Conservation (phyloP, 2,329 filamentous ascomycete genomes). For the Catunica adiposa region DNA sequence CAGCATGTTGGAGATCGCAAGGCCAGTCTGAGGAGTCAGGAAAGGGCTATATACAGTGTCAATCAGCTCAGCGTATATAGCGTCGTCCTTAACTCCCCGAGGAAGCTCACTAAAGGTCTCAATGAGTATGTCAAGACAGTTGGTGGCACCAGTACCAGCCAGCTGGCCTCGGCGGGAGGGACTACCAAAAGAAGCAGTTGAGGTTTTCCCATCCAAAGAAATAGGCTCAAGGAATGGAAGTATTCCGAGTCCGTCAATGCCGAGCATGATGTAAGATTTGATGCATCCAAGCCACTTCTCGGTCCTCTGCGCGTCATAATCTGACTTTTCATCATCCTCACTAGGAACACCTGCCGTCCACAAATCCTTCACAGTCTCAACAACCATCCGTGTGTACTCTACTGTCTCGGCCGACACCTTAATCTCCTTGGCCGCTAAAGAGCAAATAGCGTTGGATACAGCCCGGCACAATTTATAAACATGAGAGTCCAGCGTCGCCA, state of each 20-base stretch:
- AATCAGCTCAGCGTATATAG: conserved; percentile 30
- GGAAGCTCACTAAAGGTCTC: conserved; percentile 39
- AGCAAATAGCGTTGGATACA: conserved; percentile 8
- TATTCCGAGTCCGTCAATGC: conserved; percentile 36
- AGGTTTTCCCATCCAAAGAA: conserved; percentile 32
- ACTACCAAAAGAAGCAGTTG: background rate
- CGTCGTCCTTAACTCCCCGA: conserved; percentile 30
- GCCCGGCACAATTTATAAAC: conserved; percentile 16
- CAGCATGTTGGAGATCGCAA: conserved; percentile 1
- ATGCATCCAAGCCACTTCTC: conserved; percentile 39
- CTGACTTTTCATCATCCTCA: background rate
- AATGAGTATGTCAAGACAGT: conserved; percentile 40
- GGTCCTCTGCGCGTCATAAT: conserved; percentile 22
- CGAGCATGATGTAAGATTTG: conserved; percentile 31
- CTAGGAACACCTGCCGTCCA: conserved; percentile 30
- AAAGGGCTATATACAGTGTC: conserved; percentile 41
- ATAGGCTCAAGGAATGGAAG: conserved; percentile 47
- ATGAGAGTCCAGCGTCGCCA: conserved; percentile 43
- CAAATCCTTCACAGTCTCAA: conserved; percentile 7
- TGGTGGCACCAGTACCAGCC: background rate
- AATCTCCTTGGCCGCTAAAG: conserved; percentile 50
- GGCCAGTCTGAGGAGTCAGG: conserved; percentile 30
- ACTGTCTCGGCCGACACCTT: conserved; percentile 74
- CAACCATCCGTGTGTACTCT: conserved; percentile 39
- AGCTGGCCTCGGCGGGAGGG: background rate